These are phyloP conservation scores for Tetratostichococcus sp. DNA, from an alignment of 139 green algal species.

Conservation along the genomic window DNA sequence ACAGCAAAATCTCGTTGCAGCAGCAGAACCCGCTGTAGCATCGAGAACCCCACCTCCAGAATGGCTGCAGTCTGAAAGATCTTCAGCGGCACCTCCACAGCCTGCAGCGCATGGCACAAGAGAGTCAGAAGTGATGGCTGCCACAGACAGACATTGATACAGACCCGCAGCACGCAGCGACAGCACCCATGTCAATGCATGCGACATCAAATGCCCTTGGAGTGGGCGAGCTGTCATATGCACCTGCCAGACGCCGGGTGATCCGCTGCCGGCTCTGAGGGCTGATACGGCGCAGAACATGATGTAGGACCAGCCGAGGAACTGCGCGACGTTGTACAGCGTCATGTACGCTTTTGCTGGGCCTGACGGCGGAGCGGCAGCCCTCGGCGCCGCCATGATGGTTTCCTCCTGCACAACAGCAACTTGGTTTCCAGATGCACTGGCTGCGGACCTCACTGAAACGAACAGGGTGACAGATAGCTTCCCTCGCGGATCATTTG, in stretches of 20 bases:
- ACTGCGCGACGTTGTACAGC: background rate
- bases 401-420: no score
- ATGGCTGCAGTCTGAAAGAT: conserved; percentile 79
- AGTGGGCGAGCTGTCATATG: no score
- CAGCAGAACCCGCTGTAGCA: background rate
- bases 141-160: no score
- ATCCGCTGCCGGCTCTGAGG: no score
- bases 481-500: no score
- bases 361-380: background rate
- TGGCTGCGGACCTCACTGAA: no score
- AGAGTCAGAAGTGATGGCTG: no score
- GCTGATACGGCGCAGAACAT: background rate
- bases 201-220: no score
- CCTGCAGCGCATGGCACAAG: conserved; percentile 26
- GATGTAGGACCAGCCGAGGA: background rate
- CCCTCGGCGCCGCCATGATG: background rate
- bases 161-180: no score
- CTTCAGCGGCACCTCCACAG: conserved; percentile 69
- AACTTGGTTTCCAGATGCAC: no score
- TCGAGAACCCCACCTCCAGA: conserved; percentile 55
- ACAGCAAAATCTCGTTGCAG: background rate
- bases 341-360: background rate
- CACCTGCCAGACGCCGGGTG: background rate
- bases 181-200: no score
- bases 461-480: no score